These are phyloP conservation scores for Blastocystis sp. DNA, from an alignment of 352 stramenopile species.

Conservation along the genomic window DNA sequence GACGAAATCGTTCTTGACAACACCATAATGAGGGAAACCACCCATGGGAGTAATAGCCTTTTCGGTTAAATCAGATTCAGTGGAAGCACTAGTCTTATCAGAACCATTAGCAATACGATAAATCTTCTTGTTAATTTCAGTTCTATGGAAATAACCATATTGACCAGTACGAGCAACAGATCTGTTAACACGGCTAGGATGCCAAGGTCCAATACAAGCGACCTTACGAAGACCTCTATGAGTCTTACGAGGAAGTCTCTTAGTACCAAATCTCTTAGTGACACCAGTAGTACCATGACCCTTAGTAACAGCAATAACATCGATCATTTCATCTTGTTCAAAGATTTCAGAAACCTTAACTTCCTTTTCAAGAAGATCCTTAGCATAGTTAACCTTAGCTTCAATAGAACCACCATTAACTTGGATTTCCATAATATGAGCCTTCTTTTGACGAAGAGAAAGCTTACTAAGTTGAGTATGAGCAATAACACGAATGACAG, in stretches of 20 bases:
- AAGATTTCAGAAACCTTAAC: slow-evolving; percentile 82
- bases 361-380: slow-evolving; percentile 95
- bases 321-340: slow-evolving; percentile 88
- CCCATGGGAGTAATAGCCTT: slow-evolving; percentile 98
- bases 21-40: slow-evolving; percentile 98
- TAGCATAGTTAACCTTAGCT: slow-evolving; percentile 98
- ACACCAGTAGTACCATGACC: slow-evolving; percentile 95
- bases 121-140: slow-evolving; percentile 99
- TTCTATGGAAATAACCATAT: slow-evolving; percentile 99
- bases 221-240: slow-evolving; percentile 99
- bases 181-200: slow-evolving; percentile 89
- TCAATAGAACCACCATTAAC: slow-evolving; percentile 86
- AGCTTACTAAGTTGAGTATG: slow-evolving; percentile 98
- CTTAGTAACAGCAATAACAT: slow-evolving; percentile 94
- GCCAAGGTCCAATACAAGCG: slow-evolving; percentile 99
- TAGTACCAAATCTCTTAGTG: slow-evolving; percentile 95
- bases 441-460: slow-evolving; percentile 98
- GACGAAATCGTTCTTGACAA: slow-evolving; percentile 96
- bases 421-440: slow-evolving; percentile 98
- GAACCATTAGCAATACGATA: slow-evolving; percentile 82
- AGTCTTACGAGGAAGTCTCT: slow-evolving; percentile 95
- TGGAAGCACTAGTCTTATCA: slow-evolving; percentile 75
- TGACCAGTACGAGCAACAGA: slow-evolving; percentile 95
- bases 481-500: slow-evolving; percentile 92
- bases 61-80: slow-evolving; percentile 93